Evolutionary conservation across 768 basidiomycete genomes (phyloP), one percentile per base, ranked within the genome.

Genomic region (Lactarius indigo): DNA sequence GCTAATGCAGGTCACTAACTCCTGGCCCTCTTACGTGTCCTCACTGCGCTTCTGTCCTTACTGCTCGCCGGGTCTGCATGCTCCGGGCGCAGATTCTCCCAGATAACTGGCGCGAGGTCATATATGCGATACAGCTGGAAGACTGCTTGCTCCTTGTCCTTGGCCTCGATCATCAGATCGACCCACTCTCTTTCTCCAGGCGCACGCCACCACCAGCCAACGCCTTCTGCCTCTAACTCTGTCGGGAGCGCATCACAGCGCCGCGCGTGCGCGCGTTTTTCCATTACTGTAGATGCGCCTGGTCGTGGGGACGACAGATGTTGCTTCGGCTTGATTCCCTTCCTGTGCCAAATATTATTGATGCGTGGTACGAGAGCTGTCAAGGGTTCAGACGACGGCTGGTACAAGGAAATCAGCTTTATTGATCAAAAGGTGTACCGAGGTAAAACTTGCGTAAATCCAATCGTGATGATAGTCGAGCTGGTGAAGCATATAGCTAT

Each of bases 111-210:
- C 52, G 87, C 78, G 5, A 96, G 75, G 56, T 79, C 80, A 71
- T 97, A 96, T 35, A 91, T 87, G 65, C 93, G 76, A 73, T 92
- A 87, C 55, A 96, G 73, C 68, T 96, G 87, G 64, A 97, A 83
- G 6, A 97, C 94, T 1, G 94, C 95, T 74, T 96, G 95, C 75
- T 96, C 95, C 78, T 95, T 92, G 76, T 91, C 92, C 75, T 94
- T 93, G 3, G 92, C 92, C 76, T 96, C 94, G 65, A 95, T 93
- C 94, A 96, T 94, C 70, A 96, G 73, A 78, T 96, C 93, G 73
- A 82, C 68, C 64, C 72, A 47, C 39, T 64, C 65, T n/a, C 44
- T 55, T 26, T 61, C 54, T 15, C 23, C 26, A 3, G 28, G 3
- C 41, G 26, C 44, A 69, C 72, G 50, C 66, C 67, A 68, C 57